phyloP scores from a whole-genome alignment of 306 rosid species.

The Herpetospermum pedunculosum region DNA sequence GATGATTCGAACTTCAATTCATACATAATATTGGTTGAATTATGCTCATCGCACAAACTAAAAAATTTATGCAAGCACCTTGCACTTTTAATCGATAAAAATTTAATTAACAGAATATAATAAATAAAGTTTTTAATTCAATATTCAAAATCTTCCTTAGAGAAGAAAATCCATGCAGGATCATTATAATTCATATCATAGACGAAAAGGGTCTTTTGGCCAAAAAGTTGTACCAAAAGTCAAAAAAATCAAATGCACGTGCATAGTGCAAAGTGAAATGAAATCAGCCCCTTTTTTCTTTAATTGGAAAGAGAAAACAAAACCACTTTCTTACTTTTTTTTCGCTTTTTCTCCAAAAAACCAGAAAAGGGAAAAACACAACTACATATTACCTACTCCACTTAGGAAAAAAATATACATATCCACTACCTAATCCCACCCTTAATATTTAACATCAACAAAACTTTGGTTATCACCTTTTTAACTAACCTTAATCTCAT shows the following conservation, averaged over 20 bases:
- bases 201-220: not conserved
- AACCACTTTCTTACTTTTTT: not conserved
- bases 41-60: too few relatives aligned
- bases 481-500: not conserved
- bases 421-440: not conserved
- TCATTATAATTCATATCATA: too few relatives aligned
- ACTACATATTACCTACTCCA: slow-evolving; percentile 1
- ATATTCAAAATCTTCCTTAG: too few relatives aligned
- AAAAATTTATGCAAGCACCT: too few relatives aligned
- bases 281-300: not conserved
- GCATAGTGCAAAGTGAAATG: too few relatives aligned
- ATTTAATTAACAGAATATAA: too few relatives aligned
- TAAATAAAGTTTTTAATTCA: too few relatives aligned
- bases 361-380: not conserved
- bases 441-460: not conserved
- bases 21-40: too few relatives aligned
- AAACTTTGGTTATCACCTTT: not conserved
- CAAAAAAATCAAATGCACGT: not conserved
- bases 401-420: not conserved
- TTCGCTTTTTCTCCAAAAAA: not conserved
- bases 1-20: too few relatives aligned
- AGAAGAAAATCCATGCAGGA: too few relatives aligned
- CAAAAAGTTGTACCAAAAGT: not conserved
- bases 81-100: too few relatives aligned
- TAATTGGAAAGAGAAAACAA: not conserved